Evolutionary conservation across 129 eudicot genomes (phyloP).

Genomic region (Flaveria linearis): DNA sequence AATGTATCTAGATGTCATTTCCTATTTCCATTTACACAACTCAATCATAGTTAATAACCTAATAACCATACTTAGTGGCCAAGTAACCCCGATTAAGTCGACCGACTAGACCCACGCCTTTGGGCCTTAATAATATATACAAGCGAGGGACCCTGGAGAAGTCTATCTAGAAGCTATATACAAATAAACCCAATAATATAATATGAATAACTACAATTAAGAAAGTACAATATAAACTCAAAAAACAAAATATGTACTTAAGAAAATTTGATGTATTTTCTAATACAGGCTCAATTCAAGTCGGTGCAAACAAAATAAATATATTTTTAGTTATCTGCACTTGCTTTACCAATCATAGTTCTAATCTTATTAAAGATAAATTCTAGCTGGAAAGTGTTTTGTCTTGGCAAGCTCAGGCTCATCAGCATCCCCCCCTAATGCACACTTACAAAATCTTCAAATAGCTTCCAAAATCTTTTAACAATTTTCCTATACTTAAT

Average conservation of each 20-base stretch:
- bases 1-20: no score
- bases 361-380: not conserved
- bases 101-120: no score
- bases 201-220: no score
- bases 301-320: not conserved
- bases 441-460: constrained; percentile 20
- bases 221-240: not conserved
- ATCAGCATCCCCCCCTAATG: not conserved
- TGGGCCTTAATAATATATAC: no score
- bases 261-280: not conserved
- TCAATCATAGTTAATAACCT: no score
- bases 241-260: not conserved
- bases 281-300: not conserved
- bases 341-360: not conserved
- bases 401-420: not conserved
- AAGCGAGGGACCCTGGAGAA: no score
- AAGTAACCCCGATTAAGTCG: no score
- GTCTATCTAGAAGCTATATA: no score
- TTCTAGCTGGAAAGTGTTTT: not conserved
- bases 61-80: no score
- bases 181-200: no score
- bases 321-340: not conserved
- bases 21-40: no score
- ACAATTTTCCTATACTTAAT: constrained; percentile 31
- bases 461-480: not conserved